Evolutionary conservation across 2,329 filamentous ascomycete species (phyloP), one percentile per base, ranked within the genome.

Genomic region (Sporothrix dimorphospora): DNA sequence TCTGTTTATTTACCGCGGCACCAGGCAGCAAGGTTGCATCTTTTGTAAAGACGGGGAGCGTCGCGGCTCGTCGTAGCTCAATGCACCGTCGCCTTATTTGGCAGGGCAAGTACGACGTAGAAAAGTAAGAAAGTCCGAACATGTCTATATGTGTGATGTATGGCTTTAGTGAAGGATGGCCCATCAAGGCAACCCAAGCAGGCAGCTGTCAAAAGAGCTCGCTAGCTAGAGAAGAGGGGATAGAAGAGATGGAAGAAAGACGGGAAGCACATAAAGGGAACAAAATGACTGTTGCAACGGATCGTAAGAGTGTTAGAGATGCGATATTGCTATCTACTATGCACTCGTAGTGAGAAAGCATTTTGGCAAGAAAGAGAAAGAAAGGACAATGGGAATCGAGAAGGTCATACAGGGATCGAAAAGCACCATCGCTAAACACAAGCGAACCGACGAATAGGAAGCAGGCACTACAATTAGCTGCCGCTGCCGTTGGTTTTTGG

Each of bases 401-500:
- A 40, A 11, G 38, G 38, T 40, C 38, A 40, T n/a, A 5, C 38
- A 5, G 38, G n/a, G n/a, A n/a, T n/a, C n/a, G n/a, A n/a, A 19
- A 71, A 65, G 69, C 57, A 65, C 42, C 59, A 61, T 71, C 69
- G 69, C 69, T 71, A 65, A 63, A 65, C 12, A 27, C 21, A 65
- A 71, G 69, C 69, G 69, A 71, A 19, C 45, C n/a, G 69, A 38
- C 69, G 55, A 71, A 71, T 71, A 45, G 42, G 69, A 71, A 42
- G 34, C n/a, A 45, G 5, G 30, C 69, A 51, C 59, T 45, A 21
- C 59, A 19, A 27, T 27, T 65, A 65, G 38, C 59, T 40, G 59
- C 59, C 34, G 55, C 55, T 38, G 30, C 55, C 59, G 59, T 61
- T 65, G n/a, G 34, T n/a, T 40, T 65, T 16, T 16, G 21, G 38